Percentiles rank a stretch among this genome's conserved stretches.
phyloP scores from a whole-genome alignment of 768 basidiomycete genomes.

The Suillus occidentalis region DNA sequence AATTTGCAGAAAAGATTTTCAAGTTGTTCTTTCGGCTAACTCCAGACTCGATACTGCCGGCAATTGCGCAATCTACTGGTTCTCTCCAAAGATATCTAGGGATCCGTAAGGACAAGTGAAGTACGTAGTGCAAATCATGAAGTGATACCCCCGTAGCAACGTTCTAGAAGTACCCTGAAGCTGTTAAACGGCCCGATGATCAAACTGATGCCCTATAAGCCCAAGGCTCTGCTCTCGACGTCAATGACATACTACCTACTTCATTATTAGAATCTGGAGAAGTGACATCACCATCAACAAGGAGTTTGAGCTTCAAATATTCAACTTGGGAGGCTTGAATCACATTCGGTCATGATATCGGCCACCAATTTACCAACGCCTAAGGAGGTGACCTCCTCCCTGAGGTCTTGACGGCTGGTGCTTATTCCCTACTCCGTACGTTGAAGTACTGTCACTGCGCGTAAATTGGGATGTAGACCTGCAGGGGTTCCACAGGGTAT shows the following conservation, averaged over 20 bases:
- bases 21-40: neutral
- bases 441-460: neutral
- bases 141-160: neutral
- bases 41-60: neutral
- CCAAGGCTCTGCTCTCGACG: too few species aligned
- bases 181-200: neutral
- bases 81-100: neutral
- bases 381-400: too few species aligned
- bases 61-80: neutral
- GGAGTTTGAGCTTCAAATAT: too few species aligned
- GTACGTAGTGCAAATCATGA: neutral
- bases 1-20: neutral
- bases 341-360: too few species aligned
- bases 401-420: neutral
- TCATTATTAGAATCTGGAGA: too few species aligned
- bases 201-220: too few species aligned
- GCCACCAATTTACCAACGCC: too few species aligned
- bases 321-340: too few species aligned
- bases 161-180: neutral
- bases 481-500: slow-evolving; percentile 1
- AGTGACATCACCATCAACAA: too few species aligned
- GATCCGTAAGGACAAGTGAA: neutral
- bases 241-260: too few species aligned
- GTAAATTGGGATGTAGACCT: neutral
- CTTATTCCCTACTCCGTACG: neutral